Evolutionary conservation across 257 asterid genomes (phyloP).

Genomic region (Henckelia pumila): DNA sequence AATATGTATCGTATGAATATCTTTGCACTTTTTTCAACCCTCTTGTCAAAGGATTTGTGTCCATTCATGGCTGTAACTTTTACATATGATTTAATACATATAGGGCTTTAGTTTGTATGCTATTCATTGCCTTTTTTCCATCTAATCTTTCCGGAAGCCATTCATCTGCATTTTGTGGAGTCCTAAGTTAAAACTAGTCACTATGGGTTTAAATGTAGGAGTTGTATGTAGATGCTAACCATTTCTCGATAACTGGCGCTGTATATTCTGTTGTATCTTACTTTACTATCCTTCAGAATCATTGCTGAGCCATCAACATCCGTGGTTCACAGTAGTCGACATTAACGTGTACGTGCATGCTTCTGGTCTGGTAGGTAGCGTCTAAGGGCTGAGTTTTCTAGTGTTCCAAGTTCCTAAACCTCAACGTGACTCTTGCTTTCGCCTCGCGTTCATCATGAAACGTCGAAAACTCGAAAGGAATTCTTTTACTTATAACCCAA

Average conservation of each 20-base stretch:
- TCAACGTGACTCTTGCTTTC: no score
- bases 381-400: no score
- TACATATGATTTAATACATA: neutral
- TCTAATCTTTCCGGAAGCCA: neutral
- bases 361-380: no score
- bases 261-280: neutral
- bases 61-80: constrained; percentile 20
- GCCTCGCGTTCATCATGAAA: no score
- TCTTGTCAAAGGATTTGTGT: constrained; percentile 6
- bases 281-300: no score
- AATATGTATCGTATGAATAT: constrained; percentile 16
- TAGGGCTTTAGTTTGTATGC: constrained; percentile 10
- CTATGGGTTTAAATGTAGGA: constrained; percentile 14
- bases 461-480: no score
- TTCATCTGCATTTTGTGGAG: constrained; percentile 6
- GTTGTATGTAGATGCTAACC: neutral
- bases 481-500: neutral
- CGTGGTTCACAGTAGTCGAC: neutral
- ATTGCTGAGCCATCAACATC: neutral
- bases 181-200: constrained; percentile 2
- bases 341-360: no score
- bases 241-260: neutral
- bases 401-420: no score
- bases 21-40: constrained; percentile 1
- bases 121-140: neutral